Evolutionary conservation across 805 yeast genomes (phyloP), one percentile per base, ranked within the genome.

Genomic region (Lachancea quebecensis): DNA sequence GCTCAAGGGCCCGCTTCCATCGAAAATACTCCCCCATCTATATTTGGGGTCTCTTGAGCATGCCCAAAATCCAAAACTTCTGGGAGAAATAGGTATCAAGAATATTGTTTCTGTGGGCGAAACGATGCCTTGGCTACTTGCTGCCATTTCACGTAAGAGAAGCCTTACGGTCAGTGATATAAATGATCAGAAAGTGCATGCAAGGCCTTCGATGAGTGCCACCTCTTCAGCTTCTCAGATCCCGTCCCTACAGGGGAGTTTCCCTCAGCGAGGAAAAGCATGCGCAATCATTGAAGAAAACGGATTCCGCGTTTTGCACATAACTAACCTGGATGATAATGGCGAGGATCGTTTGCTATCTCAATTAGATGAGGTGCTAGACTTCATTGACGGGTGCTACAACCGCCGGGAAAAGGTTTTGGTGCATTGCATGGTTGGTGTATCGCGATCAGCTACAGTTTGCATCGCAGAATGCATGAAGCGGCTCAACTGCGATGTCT

Each of bases 371-470:
- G 72, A 73, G 34, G 81, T 90, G 17, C 67, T 91, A 35, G 68
- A 74, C 1, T 86, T 79, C 57, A 77, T 89, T 42, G 83, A 85
- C 43, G 73, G 71, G 25, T 76, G 77, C 15, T 67, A 69, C 50
- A 52, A 61, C 16, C 52, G 53, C 1, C 66, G 65, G 32, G 78
- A 77, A 17, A 76, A 75, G 38, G 78, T 82, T 2, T 69, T 91
- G 49, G 90, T 91, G 10, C 98, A 91, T 62, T 91, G 98, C 57
- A 85, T 95, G 58, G 97, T 88, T 39, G 98, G 98, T 0, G 98
- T 91, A 3, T 86, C 96, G 0, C 70, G 98, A 45, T 86, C 95
- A 2, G 98, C 97, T 0, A 87, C 97, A 0, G 95, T 91, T 10
- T 91, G 95, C 54, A 91, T 91, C 53, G 96, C 96, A 1, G 97